These are phyloP conservation scores for Sporothrix pallida DNA, from an alignment of 2,329 filamentous ascomycete species.

Conservation along the genomic window DNA sequence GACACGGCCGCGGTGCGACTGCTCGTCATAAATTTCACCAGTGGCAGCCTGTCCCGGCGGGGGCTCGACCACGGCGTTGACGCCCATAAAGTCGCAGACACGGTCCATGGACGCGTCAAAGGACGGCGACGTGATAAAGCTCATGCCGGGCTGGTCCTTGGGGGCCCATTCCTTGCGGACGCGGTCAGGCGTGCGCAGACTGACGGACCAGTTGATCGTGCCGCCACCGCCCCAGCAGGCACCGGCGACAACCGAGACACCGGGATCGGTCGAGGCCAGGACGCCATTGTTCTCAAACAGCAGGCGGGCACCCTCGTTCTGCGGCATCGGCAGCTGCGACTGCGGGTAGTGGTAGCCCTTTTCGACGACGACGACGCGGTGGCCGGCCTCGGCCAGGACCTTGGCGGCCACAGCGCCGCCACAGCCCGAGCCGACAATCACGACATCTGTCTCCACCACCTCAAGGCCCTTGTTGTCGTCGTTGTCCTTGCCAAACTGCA, in stretches of 20 bases:
- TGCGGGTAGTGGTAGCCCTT: constrained; percentile 79
- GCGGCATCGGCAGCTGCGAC: constrained; percentile 74
- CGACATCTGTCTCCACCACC: constrained; percentile 76
- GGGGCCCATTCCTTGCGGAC: constrained; percentile 83
- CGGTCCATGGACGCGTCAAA: constrained; percentile 82
- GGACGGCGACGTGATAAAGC: constrained; percentile 73
- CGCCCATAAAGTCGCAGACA: constrained; percentile 80
- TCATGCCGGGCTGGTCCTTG: constrained; percentile 61
- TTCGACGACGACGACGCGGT: constrained; percentile 71
- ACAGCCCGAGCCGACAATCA: constrained; percentile 86
- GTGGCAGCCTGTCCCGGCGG: background rate
- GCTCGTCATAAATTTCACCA: constrained; percentile 49
- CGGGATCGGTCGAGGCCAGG: constrained; percentile 60
- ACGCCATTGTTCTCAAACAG: constrained; percentile 73
- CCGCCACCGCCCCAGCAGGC: constrained; percentile 84
- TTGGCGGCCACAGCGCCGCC: constrained; percentile 84
- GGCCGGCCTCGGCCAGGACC: constrained; percentile 76
- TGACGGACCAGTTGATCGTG: constrained; percentile 82
- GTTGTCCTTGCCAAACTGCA: constrained; percentile 57
- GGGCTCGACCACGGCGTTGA: constrained; percentile 63
- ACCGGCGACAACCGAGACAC: constrained; percentile 68
- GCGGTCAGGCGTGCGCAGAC: constrained; percentile 70
- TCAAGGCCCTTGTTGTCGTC: constrained; percentile 50
- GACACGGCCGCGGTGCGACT: constrained; percentile 73
- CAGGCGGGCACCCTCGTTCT: constrained; percentile 63